Conservation (phyloP, 805 yeast genomes). For the Ogataea sp. region DNA sequence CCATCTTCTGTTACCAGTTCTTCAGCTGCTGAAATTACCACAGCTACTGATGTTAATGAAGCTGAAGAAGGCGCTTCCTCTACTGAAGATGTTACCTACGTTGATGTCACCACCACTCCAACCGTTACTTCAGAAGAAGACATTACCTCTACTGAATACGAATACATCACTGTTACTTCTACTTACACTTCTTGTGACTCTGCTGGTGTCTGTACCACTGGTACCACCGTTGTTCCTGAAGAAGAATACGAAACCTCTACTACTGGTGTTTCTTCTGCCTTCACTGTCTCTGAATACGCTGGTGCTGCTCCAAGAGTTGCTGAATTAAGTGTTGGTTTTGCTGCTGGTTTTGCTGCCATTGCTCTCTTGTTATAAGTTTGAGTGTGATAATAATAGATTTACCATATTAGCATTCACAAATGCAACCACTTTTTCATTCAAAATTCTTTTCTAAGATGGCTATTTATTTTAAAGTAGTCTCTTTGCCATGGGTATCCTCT, state of each 20-base stretch:
- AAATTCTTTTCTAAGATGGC: too few relatives aligned
- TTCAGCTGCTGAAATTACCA: background rate
- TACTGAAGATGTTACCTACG: slow-evolving; percentile 20
- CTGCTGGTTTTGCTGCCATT: slow-evolving; percentile 19
- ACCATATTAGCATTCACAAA: too few relatives aligned
- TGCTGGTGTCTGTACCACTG: slow-evolving; percentile 5
- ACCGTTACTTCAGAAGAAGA: slow-evolving; percentile 31
- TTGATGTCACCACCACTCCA: slow-evolving; percentile 37
- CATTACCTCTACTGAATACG: slow-evolving; percentile 26
- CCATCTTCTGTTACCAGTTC: background rate
- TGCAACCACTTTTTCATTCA: background rate
- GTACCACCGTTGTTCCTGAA: slow-evolving; percentile 2
- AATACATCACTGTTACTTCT: slow-evolving; percentile 31
- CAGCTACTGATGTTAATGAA: too few relatives aligned
- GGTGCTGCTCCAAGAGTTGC: slow-evolving; percentile 11
- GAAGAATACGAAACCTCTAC: slow-evolving; percentile 4
- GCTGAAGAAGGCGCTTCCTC: too few relatives aligned
- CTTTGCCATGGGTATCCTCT: too few relatives aligned
- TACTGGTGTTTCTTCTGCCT: background rate
- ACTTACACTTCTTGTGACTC: slow-evolving; percentile 15
- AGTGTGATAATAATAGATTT: too few relatives aligned
- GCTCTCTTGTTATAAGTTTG: slow-evolving; percentile 18
- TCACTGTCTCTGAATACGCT: slow-evolving; percentile 13
- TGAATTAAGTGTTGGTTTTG: slow-evolving; percentile 17
- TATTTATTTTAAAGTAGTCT: too few relatives aligned